Evolutionary conservation across 1,284 basidiomycete genomes (phyloP).

Genomic region (Austroboletus novae-zelandiae): DNA sequence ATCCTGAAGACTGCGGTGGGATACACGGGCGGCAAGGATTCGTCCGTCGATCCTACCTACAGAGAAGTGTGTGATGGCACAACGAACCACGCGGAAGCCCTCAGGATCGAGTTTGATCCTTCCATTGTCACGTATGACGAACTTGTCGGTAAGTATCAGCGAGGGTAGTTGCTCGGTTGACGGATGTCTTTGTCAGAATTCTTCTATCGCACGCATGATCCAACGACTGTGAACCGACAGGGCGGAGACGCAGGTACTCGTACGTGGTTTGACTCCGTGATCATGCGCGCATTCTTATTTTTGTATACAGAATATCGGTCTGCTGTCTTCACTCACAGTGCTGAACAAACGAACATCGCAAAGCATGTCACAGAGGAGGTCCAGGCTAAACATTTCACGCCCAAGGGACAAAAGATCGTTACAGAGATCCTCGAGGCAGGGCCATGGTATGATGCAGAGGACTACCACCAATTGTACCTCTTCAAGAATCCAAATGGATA

Average conservation of each 20-base stretch:
- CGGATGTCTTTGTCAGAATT: constrained; percentile 55
- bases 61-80: constrained; percentile 75
- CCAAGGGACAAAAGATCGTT: constrained; percentile 73
- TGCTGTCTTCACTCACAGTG: constrained; percentile 82
- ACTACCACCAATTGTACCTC: constrained; percentile 85
- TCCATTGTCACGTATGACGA: constrained; percentile 75
- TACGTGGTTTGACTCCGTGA: constrained; percentile 37
- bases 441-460: constrained; percentile 81
- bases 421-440: constrained; percentile 70
- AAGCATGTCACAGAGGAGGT: constrained; percentile 82
- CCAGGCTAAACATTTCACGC: constrained; percentile 80
- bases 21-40: constrained; percentile 74
- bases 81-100: constrained; percentile 90
- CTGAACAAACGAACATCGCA: constrained; percentile 76
- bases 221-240: constrained; percentile 80
- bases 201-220: constrained; percentile 94
- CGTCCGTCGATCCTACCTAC: constrained; percentile 64
- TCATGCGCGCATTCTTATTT: not conserved
- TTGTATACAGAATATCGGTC: constrained; percentile 80
- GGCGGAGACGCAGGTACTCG: constrained; percentile 78
- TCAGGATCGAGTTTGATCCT: constrained; percentile 86
- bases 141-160: constrained; percentile 63
- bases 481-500: constrained; percentile 64
- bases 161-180: not conserved
- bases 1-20: constrained; percentile 74